Percentiles rank a stretch among this genome's conserved stretches.
Conservation (phyloP, 345 rosid genomes). For the Microcos paniculata region DNA sequence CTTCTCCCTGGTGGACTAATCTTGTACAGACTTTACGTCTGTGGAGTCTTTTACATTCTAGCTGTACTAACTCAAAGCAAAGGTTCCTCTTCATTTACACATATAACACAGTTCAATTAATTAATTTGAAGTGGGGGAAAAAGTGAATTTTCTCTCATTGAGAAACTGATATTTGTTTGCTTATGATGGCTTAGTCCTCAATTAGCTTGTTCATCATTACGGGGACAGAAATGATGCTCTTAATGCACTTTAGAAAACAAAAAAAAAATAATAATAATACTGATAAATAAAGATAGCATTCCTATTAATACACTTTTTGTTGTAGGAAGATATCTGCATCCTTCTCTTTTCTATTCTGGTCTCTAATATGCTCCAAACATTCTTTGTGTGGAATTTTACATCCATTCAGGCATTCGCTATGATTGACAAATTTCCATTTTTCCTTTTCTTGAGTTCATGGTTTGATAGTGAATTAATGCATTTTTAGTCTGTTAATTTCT, state of each 20-base stretch:
- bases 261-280: no score
- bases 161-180: not conserved
- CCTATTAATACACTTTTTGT: not conserved
- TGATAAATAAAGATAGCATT: not conserved
- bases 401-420: not conserved
- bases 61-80: not conserved
- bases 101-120: not conserved
- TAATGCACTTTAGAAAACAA: not conserved
- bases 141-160: not conserved
- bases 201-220: not conserved
- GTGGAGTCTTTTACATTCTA: not conserved
- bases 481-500: not conserved
- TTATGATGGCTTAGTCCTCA: not conserved
- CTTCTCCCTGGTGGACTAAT: not conserved
- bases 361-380: not conserved
- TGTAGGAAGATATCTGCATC: not conserved
- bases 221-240: not conserved
- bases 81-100: not conserved
- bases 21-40: not conserved
- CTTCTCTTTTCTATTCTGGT: not conserved
- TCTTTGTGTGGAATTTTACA: not conserved
- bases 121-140: not conserved
- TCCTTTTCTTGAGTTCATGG: not conserved
- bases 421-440: not conserved
- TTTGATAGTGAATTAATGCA: not conserved